Percentiles rank a stretch among this genome's conserved stretches.
These are phyloP conservation scores for Cryptococcus jaspeensis DNA, from an alignment of 1,284 basidiomycete genomes.

Conservation along the genomic window DNA sequence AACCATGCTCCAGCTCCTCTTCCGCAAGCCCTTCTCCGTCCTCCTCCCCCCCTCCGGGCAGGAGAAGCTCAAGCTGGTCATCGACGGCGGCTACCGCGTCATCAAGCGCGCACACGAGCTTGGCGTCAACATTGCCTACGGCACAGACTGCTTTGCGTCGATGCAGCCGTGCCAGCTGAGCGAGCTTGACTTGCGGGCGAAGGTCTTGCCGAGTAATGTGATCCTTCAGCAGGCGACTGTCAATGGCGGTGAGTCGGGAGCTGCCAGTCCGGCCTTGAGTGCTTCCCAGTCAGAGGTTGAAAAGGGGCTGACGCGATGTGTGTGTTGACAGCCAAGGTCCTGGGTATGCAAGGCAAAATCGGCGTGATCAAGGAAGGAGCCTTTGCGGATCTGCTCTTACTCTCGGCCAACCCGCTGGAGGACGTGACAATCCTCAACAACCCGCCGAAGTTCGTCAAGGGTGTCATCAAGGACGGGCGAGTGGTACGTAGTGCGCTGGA, in stretches of 20 bases:
- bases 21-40: slow-evolving; percentile 22
- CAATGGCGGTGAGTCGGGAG: slow-evolving; percentile 40
- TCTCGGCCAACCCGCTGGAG: slow-evolving; percentile 54
- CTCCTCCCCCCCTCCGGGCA: slow-evolving; percentile 23
- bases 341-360: slow-evolving; percentile 47
- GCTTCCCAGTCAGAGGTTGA: too few species aligned
- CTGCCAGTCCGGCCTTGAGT: too few species aligned
- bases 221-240: slow-evolving; percentile 55
- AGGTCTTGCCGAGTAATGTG: slow-evolving; percentile 48
- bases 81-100: slow-evolving; percentile 21
- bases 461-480: slow-evolving; percentile 33
- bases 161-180: slow-evolving; percentile 29
- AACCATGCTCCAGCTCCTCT: slow-evolving; percentile 23
- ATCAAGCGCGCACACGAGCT: slow-evolving; percentile 32
- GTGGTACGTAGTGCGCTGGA: slow-evolving; percentile 22
- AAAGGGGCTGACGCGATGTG: not conserved
- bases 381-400: slow-evolving; percentile 54
- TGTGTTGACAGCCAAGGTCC: slow-evolving; percentile 45
- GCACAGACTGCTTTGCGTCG: slow-evolving; percentile 27
- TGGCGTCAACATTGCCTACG: slow-evolving; percentile 34
- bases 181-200: slow-evolving; percentile 53
- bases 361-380: slow-evolving; percentile 50
- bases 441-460: slow-evolving; percentile 42
- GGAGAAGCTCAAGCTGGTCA: slow-evolving; percentile 27
- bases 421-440: slow-evolving; percentile 54